These are phyloP conservation scores for Phycomyces blakesleeanus DNA, from an alignment of 192 early-diverging fungal genomes.

Conservation along the genomic window DNA sequence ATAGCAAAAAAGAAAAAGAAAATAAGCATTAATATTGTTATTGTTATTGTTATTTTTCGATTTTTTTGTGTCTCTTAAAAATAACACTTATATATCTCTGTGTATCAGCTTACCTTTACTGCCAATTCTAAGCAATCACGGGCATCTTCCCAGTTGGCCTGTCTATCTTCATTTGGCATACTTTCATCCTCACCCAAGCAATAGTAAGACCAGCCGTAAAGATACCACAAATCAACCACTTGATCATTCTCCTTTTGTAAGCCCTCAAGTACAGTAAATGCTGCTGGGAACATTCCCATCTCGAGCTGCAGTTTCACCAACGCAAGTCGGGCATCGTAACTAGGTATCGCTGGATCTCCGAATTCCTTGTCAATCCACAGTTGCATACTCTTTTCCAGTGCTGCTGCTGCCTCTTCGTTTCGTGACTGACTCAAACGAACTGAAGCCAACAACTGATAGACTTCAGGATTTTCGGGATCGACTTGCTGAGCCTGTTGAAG, in stretches of 20 bases:
- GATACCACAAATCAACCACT: constrained; percentile 89
- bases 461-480: constrained; percentile 76
- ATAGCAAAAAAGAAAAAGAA: constrained; percentile 16
- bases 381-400: constrained; percentile 61
- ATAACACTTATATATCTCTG: too few relatives aligned
- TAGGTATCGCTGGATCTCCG: constrained; percentile 58
- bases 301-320: constrained; percentile 86
- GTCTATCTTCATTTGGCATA: constrained; percentile 45
- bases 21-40: constrained; percentile 18
- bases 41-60: constrained; percentile 22
- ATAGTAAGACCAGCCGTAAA: constrained; percentile 93
- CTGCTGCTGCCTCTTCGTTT: constrained; percentile 71
- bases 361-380: constrained; percentile 67
- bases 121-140: constrained; percentile 71
- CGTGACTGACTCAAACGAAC: constrained; percentile 84
- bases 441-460: constrained; percentile 84
- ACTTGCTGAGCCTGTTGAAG: constrained; percentile 62
- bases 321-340: constrained; percentile 80
- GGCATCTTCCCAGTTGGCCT: constrained; percentile 64
- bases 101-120: constrained; percentile 44
- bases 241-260: constrained; percentile 91
- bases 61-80: not conserved
- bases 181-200: constrained; percentile 58
- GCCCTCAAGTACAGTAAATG: constrained; percentile 74
- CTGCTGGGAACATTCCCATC: constrained; percentile 70